Evolutionary conservation across 768 basidiomycete species (phyloP).

Genomic region (Russula dissimulans): DNA sequence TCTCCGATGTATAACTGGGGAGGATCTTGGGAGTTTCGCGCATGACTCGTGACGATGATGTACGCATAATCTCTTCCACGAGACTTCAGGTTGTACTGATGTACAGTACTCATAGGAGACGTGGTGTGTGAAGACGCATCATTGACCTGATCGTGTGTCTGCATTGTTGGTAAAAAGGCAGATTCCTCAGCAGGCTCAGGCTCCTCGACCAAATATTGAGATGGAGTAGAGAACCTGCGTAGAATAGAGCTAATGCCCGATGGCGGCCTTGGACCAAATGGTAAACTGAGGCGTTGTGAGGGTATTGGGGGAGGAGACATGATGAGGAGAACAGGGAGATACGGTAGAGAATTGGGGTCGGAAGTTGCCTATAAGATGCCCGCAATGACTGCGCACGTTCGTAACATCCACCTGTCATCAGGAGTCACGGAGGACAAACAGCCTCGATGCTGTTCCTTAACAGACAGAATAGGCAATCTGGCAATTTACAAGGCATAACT

Average conservation of each 20-base stretch:
- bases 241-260: background rate
- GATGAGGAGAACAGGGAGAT: background rate
- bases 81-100: background rate
- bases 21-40: background rate
- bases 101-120: background rate
- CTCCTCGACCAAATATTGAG: background rate
- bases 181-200: background rate
- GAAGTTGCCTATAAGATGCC: background rate
- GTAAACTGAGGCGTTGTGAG: background rate
- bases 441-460: no score
- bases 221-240: background rate
- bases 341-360: background rate
- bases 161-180: background rate
- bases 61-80: conserved; percentile 10
- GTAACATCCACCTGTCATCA: background rate
- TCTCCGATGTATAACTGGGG: conserved; percentile 11
- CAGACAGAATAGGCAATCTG: no score
- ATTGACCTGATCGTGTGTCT: background rate
- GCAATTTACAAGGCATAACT: no score
- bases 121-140: background rate
- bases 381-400: background rate
- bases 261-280: background rate
- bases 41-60: conserved; percentile 4
- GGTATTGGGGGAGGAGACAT: background rate
- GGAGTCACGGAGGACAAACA: background rate